phyloP scores from a whole-genome alignment of 768 basidiomycete species.

The Tulasnella sp. region DNA sequence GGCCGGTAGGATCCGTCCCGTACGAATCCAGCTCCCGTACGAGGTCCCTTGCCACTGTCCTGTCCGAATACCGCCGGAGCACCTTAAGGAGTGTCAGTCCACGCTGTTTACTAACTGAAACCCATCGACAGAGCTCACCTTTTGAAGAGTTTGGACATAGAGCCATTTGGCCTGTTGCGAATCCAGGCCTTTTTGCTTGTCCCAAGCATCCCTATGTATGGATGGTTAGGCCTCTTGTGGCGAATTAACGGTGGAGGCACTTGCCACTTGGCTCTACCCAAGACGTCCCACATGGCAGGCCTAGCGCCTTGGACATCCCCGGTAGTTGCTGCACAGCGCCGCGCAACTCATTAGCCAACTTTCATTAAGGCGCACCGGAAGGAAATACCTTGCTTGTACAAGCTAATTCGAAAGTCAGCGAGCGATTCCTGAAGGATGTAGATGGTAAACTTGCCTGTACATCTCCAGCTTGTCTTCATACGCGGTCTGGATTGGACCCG shows the following conservation, averaged over 20 bases:
- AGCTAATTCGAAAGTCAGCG: constrained; percentile 42
- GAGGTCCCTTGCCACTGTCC: constrained; percentile 68
- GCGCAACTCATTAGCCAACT: neutral
- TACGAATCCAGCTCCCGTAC: constrained; percentile 75
- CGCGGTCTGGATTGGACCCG: constrained; percentile 89
- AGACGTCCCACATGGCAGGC: constrained; percentile 85
- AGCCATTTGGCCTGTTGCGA: constrained; percentile 77
- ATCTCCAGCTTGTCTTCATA: constrained; percentile 93
- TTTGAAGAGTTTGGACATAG: constrained; percentile 83
- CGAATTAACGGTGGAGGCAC: constrained; percentile 29
- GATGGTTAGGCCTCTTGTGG: neutral
- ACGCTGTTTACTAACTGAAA: neutral
- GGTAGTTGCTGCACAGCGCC: constrained; percentile 60
- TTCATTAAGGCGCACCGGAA: neutral
- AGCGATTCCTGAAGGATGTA: neutral
- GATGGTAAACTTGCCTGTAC: constrained; percentile 61
- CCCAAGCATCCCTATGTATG: constrained; percentile 84
- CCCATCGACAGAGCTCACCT: constrained; percentile 44
- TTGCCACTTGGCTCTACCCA: constrained; percentile 90
- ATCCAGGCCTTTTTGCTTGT: constrained; percentile 81
- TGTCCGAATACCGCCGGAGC: constrained; percentile 76
- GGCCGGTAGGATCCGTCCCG: constrained; percentile 59
- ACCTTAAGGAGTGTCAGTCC: constrained; percentile 45
- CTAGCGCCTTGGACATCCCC: constrained; percentile 77
- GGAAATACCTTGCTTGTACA: constrained; percentile 83